Conservation (phyloP, 2,329 filamentous ascomycete species). For the Daldinia sp. region DNA sequence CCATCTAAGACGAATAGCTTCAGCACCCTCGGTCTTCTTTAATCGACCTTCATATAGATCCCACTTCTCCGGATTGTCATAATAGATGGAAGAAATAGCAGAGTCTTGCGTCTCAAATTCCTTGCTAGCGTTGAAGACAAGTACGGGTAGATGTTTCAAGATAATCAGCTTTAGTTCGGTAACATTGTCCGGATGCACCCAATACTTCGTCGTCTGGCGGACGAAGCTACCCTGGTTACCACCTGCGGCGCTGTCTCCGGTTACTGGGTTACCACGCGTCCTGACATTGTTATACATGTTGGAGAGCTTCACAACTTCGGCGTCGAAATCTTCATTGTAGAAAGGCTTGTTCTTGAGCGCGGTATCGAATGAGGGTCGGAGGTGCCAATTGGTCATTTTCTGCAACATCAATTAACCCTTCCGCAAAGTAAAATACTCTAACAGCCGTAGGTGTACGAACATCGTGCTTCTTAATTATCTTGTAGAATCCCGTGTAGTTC, state of each 20-base stretch:
- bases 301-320: slow-evolving; percentile 92
- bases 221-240: slow-evolving; percentile 95
- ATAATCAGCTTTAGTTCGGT: slow-evolving; percentile 98
- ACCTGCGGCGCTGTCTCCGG: slow-evolving; percentile 90
- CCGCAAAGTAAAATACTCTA: not conserved
- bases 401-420: slow-evolving; percentile 49
- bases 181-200: slow-evolving; percentile 98
- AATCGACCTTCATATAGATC: slow-evolving; percentile 92
- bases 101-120: slow-evolving; percentile 91
- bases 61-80: slow-evolving; percentile 93
- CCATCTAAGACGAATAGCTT: slow-evolving; percentile 95
- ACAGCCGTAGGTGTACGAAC: slow-evolving; percentile 58
- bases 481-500: slow-evolving; percentile 99
- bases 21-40: slow-evolving; percentile 97
- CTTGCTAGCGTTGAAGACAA: slow-evolving; percentile 97
- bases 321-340: slow-evolving; percentile 99
- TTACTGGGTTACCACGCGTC: slow-evolving; percentile 89
- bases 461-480: slow-evolving; percentile 99
- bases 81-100: slow-evolving; percentile 98
- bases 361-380: slow-evolving; percentile 94
- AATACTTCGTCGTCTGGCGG: slow-evolving; percentile 98
- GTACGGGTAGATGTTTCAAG: slow-evolving; percentile 93
- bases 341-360: slow-evolving; percentile 96
- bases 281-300: slow-evolving; percentile 94
- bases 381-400: slow-evolving; percentile 94